These are phyloP conservation scores for Diaporthe nobilis DNA, from an alignment of 2,329 filamentous ascomycete genomes.

Conservation along the genomic window DNA sequence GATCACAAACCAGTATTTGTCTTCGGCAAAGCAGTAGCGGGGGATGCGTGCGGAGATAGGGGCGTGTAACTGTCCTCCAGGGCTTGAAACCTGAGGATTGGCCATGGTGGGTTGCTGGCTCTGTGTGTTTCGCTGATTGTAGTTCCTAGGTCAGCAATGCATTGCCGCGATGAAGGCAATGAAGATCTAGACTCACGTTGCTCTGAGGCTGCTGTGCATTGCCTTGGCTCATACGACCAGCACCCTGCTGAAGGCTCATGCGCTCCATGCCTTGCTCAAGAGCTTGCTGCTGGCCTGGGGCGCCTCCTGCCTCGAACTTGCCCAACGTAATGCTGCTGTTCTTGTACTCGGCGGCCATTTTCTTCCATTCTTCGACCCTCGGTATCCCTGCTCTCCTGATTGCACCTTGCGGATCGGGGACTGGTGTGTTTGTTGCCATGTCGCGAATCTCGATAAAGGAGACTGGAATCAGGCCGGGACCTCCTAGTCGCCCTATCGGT, in stretches of 20 bases:
- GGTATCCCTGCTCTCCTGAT: conserved; percentile 92
- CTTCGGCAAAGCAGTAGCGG: conserved; percentile 94
- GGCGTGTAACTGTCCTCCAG: conserved; percentile 73
- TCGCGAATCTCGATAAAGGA: conserved; percentile 97
- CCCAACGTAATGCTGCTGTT: conserved; percentile 98
- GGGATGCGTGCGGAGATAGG: conserved; percentile 89
- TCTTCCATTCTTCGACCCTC: conserved; percentile 98
- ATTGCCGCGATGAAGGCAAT: not conserved
- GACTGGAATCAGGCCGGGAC: conserved; percentile 94
- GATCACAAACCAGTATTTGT: conserved; percentile 99
- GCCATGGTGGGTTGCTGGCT: conserved; percentile 46
- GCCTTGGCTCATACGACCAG: conserved; percentile 62
- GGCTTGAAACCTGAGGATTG: conserved; percentile 55
- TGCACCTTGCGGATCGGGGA: conserved; percentile 85
- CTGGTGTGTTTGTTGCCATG: conserved; percentile 88
- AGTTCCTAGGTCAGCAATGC: conserved; percentile 45
- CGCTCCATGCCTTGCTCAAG: conserved; percentile 82
- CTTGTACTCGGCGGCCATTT: conserved; percentile 99
- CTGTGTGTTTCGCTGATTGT: conserved; percentile 54
- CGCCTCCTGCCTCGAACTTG: conserved; percentile 79
- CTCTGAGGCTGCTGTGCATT: conserved; percentile 56
- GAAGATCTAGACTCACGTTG: conserved; percentile 58
- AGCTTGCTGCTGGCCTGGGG: conserved; percentile 57
- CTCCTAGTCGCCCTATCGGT: conserved; percentile 96
- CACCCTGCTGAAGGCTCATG: conserved; percentile 78